Evolutionary conservation across 345 rosid genomes (phyloP), one percentile per base, ranked within the genome.

Genomic region (Pistacia integerrima): DNA sequence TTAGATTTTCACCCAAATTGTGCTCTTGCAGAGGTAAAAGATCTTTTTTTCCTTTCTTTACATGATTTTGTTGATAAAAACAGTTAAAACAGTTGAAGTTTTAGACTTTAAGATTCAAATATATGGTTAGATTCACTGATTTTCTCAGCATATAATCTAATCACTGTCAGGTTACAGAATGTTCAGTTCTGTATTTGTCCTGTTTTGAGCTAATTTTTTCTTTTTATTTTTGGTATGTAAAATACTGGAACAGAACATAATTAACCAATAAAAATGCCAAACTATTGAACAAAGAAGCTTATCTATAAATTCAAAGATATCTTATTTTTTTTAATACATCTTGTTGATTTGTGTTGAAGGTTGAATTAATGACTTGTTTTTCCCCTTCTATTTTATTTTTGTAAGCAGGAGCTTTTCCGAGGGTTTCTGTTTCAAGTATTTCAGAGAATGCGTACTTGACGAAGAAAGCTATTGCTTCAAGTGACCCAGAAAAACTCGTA

Each of bases 21-120:
- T 73, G 69, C 62, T 80, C 79, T 82, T 81, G 83, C 84, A 83
- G 85, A 85, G 78, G 87, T 84, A 79, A 71, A 28, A 7, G 48
- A 16, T 68, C 20, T 30, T 12, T 55, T 77, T 12, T 17, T 76
- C 11, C 11, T 1, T 13, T 10, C 71, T 63, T 58, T 63, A 57
- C 10, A 36, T 67, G 38, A 55, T 22, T 48, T 41, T 17, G 16
- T 46, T 57, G 8, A 20, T 55, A 20, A 62, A 30, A 55, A 11
- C 44, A 30, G 17, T 44, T 10, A 46, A 16, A 69, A 17, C 18
- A 33, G 41, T 49, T 25, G n/a, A n/a, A 25, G 51, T 12, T 38
- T 36, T 5, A 36, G 8, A 41, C 22, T 11, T 71, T 22, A 38
- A 57, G 25, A 38, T 7, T 14, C 9, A 12, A 38, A 51, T 69